Evolutionary conservation across 2,329 filamentous ascomycete species (phyloP).

Genomic region (Ophiostoma sp.): DNA sequence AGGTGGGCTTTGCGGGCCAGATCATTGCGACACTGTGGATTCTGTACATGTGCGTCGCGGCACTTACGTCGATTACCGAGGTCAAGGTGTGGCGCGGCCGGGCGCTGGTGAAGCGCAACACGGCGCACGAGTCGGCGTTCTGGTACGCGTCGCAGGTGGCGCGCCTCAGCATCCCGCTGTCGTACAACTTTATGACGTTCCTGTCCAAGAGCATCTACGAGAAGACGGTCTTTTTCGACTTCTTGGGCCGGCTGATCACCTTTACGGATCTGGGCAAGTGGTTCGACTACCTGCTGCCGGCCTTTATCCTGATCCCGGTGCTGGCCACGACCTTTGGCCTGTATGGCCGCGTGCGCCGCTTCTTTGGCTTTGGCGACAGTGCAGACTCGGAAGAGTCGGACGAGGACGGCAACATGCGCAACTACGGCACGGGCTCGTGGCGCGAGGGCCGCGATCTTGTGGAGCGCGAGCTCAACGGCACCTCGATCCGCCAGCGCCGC

Average conservation of each 20-base stretch:
- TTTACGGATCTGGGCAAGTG: constrained; percentile 75
- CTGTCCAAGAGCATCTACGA: constrained; percentile 66
- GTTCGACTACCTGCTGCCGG: constrained; percentile 84
- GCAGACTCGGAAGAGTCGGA: constrained; percentile 67
- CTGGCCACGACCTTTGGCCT: constrained; percentile 81
- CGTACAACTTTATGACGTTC: constrained; percentile 96
- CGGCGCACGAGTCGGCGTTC: constrained; percentile 85
- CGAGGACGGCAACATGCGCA: constrained; percentile 58
- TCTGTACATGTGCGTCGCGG: constrained; percentile 90
- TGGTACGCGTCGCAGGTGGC: constrained; percentile 95
- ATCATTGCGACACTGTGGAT: constrained; percentile 82
- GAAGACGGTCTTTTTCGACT: constrained; percentile 78
- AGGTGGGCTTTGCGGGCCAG: constrained; percentile 82
- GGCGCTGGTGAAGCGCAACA: constrained; percentile 83
- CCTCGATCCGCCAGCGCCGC: constrained; percentile 48
- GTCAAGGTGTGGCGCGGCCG: constrained; percentile 97
- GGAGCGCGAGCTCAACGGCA: constrained; percentile 72
- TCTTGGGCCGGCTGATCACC: constrained; percentile 77
- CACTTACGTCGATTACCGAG: constrained; percentile 80
- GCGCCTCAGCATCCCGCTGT: constrained; percentile 82
- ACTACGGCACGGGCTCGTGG: constrained; percentile 77
- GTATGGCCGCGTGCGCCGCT: constrained; percentile 72
- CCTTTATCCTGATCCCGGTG: constrained; percentile 81
- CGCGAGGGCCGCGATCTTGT: constrained; percentile 87
- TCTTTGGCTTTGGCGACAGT: constrained; percentile 70